Evolutionary conservation across 2,329 filamentous ascomycete species (phyloP).

Genomic region (Hymenoscyphus salicellus): DNA sequence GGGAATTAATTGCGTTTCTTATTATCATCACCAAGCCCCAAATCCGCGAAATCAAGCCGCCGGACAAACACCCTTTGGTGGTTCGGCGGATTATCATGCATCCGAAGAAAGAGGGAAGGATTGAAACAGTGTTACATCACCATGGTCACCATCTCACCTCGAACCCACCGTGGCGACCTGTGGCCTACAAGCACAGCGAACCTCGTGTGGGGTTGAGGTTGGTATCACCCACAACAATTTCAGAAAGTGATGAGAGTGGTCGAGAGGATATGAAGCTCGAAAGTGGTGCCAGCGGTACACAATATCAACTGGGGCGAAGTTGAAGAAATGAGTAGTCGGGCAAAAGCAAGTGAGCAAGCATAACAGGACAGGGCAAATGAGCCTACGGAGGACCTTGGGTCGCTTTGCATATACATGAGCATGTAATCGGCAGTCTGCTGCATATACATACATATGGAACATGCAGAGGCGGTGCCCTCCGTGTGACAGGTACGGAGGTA

Average conservation of each 20-base stretch:
- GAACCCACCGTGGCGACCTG: neutral
- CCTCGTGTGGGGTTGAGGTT: neutral
- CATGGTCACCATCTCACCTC: neutral
- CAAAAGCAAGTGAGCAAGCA: neutral
- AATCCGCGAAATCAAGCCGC: too few relatives aligned
- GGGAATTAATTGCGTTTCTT: neutral
- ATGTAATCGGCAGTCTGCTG: neutral
- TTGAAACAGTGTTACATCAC: conserved; percentile 1
- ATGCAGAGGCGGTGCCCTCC: neutral
- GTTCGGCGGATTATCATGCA: neutral
- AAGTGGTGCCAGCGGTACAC: neutral
- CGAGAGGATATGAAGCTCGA: neutral
- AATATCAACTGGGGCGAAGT: too few relatives aligned
- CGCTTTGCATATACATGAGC: neutral
- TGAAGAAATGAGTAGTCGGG: too few relatives aligned
- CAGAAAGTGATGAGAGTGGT: neutral
- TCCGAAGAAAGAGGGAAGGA: neutral
- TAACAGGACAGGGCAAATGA: neutral
- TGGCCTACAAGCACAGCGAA: neutral
- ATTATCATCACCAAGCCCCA: neutral
- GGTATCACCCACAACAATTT: neutral
- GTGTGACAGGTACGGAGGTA: neutral
- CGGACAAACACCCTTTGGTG: neutral
- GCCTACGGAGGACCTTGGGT: neutral
- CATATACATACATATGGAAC: neutral